Evolutionary conservation across 257 asterid species (phyloP), one percentile per base, ranked within the genome.

Genomic region (Ajuga chamaepitys): DNA sequence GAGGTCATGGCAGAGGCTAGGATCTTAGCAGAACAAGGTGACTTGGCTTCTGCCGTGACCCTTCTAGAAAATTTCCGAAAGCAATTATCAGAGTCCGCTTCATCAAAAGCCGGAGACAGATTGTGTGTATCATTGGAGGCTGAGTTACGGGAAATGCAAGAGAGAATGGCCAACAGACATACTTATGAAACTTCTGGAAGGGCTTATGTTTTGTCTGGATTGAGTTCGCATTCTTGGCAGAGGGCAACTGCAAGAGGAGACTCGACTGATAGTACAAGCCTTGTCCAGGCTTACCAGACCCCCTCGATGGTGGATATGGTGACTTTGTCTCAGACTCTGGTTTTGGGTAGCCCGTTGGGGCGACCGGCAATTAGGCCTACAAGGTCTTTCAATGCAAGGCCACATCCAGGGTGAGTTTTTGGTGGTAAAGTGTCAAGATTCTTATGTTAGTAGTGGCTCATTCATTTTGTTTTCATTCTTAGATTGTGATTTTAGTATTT

Each of bases 191-290:
- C 88, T 1, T 84, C 95, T 0, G 99, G 99, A 1, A 74, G 99
- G 77, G 97, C 99, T 30, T 94, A 94, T 35, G 86, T 94, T 9
- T 57, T 94, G 64, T 88, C 99, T 0, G 99, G 99, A 25, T 61
- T 94, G 66, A 94, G 99, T 78, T 94, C 99, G 13, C 99, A 94
- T 52, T 86, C 91, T 7, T 86, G 91, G 95, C 99, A 94, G 81
- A 88, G 99, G 75, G 96, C 99, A 18, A 94, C 99, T 0, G 91
- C 95, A 3, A 74, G 96, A 4, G 97, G 99, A 4, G 94, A 93
- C 73, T 93, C 97, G 20, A 82, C 91, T 0, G 89, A 84, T 1
- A 81, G 82, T 46, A 70, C 86, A 9, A 85, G 96, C 74, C 77
- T 83, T 16, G 69, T 83, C 11, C 92, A 82, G 38, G 86, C 88